phyloP scores from a whole-genome alignment of 805 yeast species.

The Candida multigemmis region DNA sequence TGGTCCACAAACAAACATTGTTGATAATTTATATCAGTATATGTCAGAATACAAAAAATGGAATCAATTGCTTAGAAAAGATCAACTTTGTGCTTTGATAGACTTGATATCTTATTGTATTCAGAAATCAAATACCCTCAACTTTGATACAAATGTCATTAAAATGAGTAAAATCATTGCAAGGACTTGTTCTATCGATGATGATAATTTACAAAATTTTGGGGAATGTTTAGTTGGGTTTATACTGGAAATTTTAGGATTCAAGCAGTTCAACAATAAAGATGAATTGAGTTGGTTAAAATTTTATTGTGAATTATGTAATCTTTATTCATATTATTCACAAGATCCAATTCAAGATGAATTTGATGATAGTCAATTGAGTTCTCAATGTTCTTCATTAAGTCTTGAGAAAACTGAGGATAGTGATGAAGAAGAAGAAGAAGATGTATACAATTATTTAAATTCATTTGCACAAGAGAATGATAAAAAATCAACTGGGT shows the following conservation, averaged over 20 bases:
- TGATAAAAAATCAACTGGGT: background rate
- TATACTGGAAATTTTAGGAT: conserved; percentile 3
- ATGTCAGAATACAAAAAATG: no score
- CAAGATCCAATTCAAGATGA: background rate
- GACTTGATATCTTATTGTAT: conserved; percentile 9
- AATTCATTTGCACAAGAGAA: conserved; percentile 8
- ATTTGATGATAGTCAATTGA: background rate
- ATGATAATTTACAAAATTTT: conserved; percentile 6
- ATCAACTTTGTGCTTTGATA: conserved; percentile 9
- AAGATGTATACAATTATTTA: conserved; percentile 9
- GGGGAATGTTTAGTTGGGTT: conserved; percentile 10
- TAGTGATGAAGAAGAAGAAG: conserved; percentile 5
- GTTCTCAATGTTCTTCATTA: background rate
- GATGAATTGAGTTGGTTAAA: conserved; percentile 2
- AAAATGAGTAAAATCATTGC: conserved; percentile 7
- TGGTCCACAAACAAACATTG: background rate
- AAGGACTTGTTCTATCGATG: conserved; percentile 9
- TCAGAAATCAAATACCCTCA: conserved; percentile 6
- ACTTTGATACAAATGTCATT: conserved; percentile 1
- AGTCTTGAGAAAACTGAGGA: conserved; percentile 1
- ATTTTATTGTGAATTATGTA: conserved; percentile 3
- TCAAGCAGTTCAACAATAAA: conserved; percentile 1
- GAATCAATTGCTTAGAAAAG: no score
- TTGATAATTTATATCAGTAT: conserved; percentile 3
- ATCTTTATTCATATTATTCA: conserved; percentile 2